Base-by-base conservation (phyloP, 225 moss, liverwort and hornwort species). In the Takakia lepidozioides region DNA sequence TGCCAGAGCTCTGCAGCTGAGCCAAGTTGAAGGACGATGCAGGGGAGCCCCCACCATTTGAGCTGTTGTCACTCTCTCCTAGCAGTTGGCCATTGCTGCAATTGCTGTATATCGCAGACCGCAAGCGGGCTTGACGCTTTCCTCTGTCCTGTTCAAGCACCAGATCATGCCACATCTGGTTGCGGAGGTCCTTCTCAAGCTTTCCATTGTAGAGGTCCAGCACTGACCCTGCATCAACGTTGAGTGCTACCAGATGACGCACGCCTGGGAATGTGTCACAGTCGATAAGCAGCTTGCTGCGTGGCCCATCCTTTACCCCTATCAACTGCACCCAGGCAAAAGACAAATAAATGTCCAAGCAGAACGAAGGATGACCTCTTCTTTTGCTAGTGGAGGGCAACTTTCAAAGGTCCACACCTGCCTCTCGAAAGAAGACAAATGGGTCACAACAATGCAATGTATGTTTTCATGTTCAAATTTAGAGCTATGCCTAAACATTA, bases 271-370 rank as follows among this genome's bases (percentile, higher is more conserved):
- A 93, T 0, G 52, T 52, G 15, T 81, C 88, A 14, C 58, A 55
- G 54, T 88, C 86, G 19, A 73, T 51, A 1, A 93, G 83, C 48
- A 93, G 39, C 61, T 70, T 80, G 51, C 67, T 81, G 22, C 59
- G 55, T 8, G 56, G 57, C 6, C 75, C 86, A 2, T 81, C 81
- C 54, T 93, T 88, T 43, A 73, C 30, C 4, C 61, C 93, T 48
- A 93, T 84, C 67, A 88, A 37, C 88, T 93, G 81, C 47, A 58
- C 13, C 3, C 29, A 55, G 51, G 16, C 30, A 60, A 35, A 19
- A 54, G 29, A 61, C 26, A 19, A 24, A 45, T 15, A 22, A 10
- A 7, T 9, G 5, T n/a, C n/a, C n/a, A n/a, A n/a, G n/a, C n/a
- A n/a, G n/a, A n/a, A n/a, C n/a, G n/a, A n/a, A n/a, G n/a, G n/a